phyloP scores from a whole-genome alignment of 169 alveolate species.

The Plasmodium malariae region DNA sequence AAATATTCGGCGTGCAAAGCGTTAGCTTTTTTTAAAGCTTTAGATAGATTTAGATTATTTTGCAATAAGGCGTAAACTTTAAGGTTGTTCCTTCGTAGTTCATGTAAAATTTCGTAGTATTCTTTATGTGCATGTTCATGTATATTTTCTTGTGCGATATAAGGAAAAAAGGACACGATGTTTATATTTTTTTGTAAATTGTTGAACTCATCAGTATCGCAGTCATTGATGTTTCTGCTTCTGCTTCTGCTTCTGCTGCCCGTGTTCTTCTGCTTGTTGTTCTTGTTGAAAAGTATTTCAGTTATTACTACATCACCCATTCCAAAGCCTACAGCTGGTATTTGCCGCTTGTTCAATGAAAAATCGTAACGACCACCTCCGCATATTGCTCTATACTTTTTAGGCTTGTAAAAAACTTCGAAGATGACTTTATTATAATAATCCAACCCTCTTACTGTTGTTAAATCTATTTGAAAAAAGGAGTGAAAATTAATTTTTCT shows the following conservation, averaged over 20 bases:
- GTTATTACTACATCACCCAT: conserved; percentile 76
- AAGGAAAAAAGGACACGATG: conserved; percentile 48
- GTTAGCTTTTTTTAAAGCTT: conserved; percentile 65
- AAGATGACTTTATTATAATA: conserved; percentile 58
- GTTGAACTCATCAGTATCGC: too few relatives aligned
- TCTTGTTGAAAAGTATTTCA: conserved; percentile 41
- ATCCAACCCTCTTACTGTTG: conserved; percentile 64
- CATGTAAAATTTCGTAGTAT: conserved; percentile 22
- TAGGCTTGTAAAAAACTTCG: conserved; percentile 42
- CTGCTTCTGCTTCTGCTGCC: too few relatives aligned
- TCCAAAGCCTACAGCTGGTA: conserved; percentile 57
- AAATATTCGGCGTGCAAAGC: conserved; percentile 19
- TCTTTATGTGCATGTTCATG: conserved; percentile 28
- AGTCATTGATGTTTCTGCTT: too few relatives aligned
- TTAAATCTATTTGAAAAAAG: conserved; percentile 37
- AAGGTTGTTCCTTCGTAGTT: conserved; percentile 21
- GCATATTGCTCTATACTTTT: conserved; percentile 48
- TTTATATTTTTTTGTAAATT: conserved; percentile 14
- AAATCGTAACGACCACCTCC: conserved; percentile 74
- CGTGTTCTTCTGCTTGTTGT: neutral
- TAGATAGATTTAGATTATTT: conserved; percentile 20
- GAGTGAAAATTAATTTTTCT: conserved; percentile 7
- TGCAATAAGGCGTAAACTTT: conserved; percentile 27
- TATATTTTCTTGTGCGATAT: neutral
- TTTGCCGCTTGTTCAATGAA: neutral